Conservation (phyloP, 106 monocot genomes). For the Allium cepa region DNA sequence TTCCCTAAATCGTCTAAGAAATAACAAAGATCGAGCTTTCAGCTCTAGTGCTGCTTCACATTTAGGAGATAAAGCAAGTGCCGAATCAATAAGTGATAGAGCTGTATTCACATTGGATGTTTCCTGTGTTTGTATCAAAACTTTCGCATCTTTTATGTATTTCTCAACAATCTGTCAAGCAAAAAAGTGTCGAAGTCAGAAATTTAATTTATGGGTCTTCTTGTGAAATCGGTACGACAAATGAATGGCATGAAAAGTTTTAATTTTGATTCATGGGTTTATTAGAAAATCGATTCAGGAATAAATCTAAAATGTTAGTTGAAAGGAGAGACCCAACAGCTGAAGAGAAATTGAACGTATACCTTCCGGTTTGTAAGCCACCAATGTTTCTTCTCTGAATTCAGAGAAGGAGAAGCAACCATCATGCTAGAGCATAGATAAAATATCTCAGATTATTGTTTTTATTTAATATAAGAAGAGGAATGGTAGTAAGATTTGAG, state of each 20-base stretch:
- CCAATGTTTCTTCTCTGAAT: conserved; percentile 65
- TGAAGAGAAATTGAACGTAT: background rate
- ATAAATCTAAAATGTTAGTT: background rate
- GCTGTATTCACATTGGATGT: conserved; percentile 34
- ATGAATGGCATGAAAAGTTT: background rate
- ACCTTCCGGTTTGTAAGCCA: conserved; percentile 77
- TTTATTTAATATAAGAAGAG: background rate
- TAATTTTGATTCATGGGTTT: background rate
- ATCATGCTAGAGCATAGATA: background rate
- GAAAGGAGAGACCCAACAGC: background rate
- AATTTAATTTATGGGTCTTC: too few relatives aligned
- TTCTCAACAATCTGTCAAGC: conserved; percentile 44
- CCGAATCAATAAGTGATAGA: conserved; percentile 41
- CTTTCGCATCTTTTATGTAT: conserved; percentile 51
- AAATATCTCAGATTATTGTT: background rate
- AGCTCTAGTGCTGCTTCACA: conserved; percentile 46
- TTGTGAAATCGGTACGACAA: too few relatives aligned
- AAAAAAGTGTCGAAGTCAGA: too few relatives aligned
- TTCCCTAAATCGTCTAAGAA: conserved; percentile 61
- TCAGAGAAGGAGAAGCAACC: conserved; percentile 25
- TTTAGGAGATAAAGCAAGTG: conserved; percentile 20
- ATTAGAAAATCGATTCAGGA: background rate
- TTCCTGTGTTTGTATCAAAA: conserved; percentile 45
- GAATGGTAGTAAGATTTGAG: background rate
- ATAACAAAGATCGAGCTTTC: conserved; percentile 53